phyloP scores from a whole-genome alignment of 2,329 filamentous ascomycete species.

The Leptosphaerulina australis region DNA sequence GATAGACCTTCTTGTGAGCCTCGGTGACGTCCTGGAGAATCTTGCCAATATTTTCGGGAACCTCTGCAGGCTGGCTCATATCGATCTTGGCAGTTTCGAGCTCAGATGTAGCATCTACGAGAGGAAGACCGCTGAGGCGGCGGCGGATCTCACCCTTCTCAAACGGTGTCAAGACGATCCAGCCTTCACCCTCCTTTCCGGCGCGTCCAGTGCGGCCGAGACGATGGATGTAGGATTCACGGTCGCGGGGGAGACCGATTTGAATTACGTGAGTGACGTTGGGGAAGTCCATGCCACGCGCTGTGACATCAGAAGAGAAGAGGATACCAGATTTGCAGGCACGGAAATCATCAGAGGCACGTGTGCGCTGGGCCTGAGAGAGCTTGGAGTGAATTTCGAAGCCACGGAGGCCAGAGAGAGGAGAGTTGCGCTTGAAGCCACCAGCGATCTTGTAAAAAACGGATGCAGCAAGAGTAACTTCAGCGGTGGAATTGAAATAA shows the following conservation, averaged over 20 bases:
- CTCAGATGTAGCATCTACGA: constrained; percentile 59
- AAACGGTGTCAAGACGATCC: constrained; percentile 65
- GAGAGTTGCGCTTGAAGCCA: constrained; percentile 40
- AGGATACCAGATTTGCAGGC: constrained; percentile 61
- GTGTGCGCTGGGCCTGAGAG: constrained; percentile 71
- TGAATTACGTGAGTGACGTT: constrained; percentile 61
- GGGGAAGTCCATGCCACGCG: constrained; percentile 60
- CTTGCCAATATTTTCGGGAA: constrained; percentile 51
- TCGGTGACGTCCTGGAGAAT: constrained; percentile 54
- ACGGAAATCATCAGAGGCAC: constrained; percentile 74
- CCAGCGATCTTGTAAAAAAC: constrained; percentile 61
- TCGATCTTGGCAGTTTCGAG: constrained; percentile 59
- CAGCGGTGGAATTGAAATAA: constrained; percentile 81
- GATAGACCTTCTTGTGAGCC: constrained; percentile 54
- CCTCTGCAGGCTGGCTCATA: constrained; percentile 49
- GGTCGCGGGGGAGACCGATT: constrained; percentile 53
- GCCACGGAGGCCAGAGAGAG: constrained; percentile 48
- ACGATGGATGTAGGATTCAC: constrained; percentile 59
- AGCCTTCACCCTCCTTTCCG: constrained; percentile 73
- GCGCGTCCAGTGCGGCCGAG: constrained; percentile 66
- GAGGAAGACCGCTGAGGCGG: constrained; percentile 64
- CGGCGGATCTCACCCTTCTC: constrained; percentile 59
- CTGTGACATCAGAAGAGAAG: constrained; percentile 59
- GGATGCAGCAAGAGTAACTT: constrained; percentile 69
- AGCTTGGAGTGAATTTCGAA: constrained; percentile 81